Evolutionary conservation across 2,329 filamentous ascomycete genomes (phyloP), one percentile per base, ranked within the genome.

Genomic region (Trichophyton rubrum): DNA sequence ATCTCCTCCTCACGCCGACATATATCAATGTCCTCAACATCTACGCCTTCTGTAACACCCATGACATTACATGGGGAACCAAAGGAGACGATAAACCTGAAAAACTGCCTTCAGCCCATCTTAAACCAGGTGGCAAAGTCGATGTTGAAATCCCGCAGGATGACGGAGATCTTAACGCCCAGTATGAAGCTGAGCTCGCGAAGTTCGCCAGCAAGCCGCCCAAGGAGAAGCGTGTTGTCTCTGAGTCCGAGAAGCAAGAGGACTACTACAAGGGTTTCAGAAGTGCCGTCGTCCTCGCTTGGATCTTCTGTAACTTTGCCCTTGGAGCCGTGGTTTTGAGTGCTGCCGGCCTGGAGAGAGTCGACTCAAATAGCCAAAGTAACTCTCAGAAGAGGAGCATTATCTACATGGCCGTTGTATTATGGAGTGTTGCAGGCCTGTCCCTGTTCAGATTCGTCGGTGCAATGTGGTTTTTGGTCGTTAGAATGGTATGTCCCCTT

Each of bases 21-120:
- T 99, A 96, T 77, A 95, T 95, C 78, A 99, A 97, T 75, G 91
- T 97, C 62, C 85, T 99, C 68, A 99, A 97, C 79, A 93, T 99
- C 61, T 99, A 97, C 75, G 92, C 92, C 63, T 99, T 99, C 76
- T 97, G 91, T 77, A 96, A 96, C 76, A 96, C 91, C 27, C 91
- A 96, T 80, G 91, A 96, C 70, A 93, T 96, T 65, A 95, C 91
- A 2, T 96, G 91, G 91, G 91, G 91, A 69, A 99, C 93, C 47
- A 99, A 97, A 75, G 93, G 93, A 68, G 93, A 97, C 72, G 92
- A 96, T 76, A 96, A 96, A 74, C 82, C 92, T 5, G 90, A 95
- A 68, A 91, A 92, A 70, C 83, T 96, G 59, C 89, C 90, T 1
- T 89, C 86, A 0, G 92, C 93, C 67, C 91, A 86, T 67, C 87